Base-by-base conservation (phyloP, 345 rosid genomes). In the Salix dunnii region DNA sequence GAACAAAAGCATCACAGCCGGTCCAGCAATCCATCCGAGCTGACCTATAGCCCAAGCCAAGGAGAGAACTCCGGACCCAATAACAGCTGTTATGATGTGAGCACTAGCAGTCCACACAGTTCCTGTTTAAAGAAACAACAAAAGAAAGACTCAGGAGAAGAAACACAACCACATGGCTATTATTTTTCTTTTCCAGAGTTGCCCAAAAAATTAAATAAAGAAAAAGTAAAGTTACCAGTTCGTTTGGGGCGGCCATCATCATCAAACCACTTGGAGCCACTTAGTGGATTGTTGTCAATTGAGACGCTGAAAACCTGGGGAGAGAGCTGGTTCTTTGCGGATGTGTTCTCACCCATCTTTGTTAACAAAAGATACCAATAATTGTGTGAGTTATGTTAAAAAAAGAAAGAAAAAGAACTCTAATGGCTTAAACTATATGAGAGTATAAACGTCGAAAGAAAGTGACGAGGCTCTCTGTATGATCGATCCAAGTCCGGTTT, bases 31-130 rank as follows among this genome's bases (percentile, higher is more conserved):
- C 96, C 96, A 91, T 36, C 96, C 96, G 2, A 91, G 87, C 80
- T 91, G 96, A 74, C 89, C 96, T 10, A 86, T 81, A 17, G 96
- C 92, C 90, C 89, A 91, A 14, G 96, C 96, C 79, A 91, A 71
- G 0, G 94, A 90, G 72, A 91, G 81, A 62, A 91, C 96, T n/a
- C 96, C 96, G 12, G 96, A 91, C 23, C 96, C 96, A 18, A 91
- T 91, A 63, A 91, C 94, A 1, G 97, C 98, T 0, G 98, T 93
- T 76, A 90, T 91, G 58, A 91, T 81, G 85, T 93, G 96, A 64
- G 96, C 82, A 81, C 96, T 90, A 48, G 92, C 92, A 11, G 93
- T 90, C 93, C 93, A 90, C 21, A 82, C 79, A 66, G 88, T 88
- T 31, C 92, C 94, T 91, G 87, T 0, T 70, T 12, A 7, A 53